Percentiles rank a stretch among this genome's conserved stretches.
Conservation (phyloP, 2,329 filamentous ascomycete genomes). For the Monilinia polystroma region DNA sequence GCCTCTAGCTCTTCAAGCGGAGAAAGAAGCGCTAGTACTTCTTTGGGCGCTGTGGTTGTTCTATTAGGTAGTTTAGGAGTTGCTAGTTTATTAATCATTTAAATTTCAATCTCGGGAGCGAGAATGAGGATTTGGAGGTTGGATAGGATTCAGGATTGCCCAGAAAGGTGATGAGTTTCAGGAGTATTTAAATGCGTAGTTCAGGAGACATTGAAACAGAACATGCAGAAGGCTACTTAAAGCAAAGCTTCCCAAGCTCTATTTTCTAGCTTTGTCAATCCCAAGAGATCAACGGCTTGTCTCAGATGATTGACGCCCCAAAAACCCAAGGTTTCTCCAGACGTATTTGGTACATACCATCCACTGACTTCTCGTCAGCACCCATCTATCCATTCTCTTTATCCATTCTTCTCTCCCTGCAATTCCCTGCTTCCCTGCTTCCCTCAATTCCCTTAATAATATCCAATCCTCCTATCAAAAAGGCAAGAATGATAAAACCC, state of each 20-base stretch:
- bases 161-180: neutral
- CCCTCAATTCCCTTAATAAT: too few relatives aligned
- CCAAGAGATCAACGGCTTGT: neutral
- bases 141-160: too few relatives aligned
- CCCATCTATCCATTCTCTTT: neutral
- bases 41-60: neutral
- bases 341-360: conserved; percentile 2
- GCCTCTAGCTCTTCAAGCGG: neutral
- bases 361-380: neutral
- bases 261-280: neutral
- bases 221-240: neutral
- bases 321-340: neutral
- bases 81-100: neutral
- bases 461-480: too few relatives aligned
- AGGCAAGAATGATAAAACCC: too few relatives aligned
- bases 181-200: neutral
- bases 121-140: neutral
- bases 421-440: too few relatives aligned
- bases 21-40: neutral
- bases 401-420: too few relatives aligned
- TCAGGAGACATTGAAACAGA: neutral
- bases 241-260: neutral
- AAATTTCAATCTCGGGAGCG: neutral
- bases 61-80: neutral
- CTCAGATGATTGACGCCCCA: conserved; percentile 9